Base-by-base conservation (phyloP, 192 early-diverging fungal species). In the Anaeromyces robustus region DNA sequence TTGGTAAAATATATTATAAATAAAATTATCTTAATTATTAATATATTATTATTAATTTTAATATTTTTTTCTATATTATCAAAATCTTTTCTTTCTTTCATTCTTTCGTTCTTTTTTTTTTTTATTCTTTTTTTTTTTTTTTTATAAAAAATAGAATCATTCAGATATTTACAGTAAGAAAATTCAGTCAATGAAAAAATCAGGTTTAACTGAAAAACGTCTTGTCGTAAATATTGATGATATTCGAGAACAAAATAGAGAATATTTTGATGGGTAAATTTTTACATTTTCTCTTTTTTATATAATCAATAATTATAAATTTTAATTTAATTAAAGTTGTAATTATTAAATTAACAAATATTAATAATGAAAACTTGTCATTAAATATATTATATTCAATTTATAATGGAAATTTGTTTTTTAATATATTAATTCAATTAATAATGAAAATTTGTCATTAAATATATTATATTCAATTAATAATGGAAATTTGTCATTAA, bases 181-280 rank as follows among this genome's bases (percentile, higher is more conserved):
- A n/a, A 68, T 68, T 68, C 26, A 68, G 5, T 11, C 2, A n/a
- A 26, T 68, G 19, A 68, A 68, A 68, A 68, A 68, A n/a, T 26
- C 52, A 7, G 26, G 12, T 14, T 14, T 4, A 68, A 68, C 11
- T 7, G 79, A 88, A 80, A 80, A 89, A 13, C 90, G 97, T 22
- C 85, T 98, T 30, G 88, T 99, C 26, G 90, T 98, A 80, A 96
- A 93, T 79, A 85, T 99, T 77, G 96, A 99, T 87, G 89, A 95
- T 83, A 80, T 99, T 18, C 93, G 96, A 80, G 84, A 89, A 78
- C 93, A 94, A 84, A 90, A 92, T 83, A 79, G 86, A 1, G 91
- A 92, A 29, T 92, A 94, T 79, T 90, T 94, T 4, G 86, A 89
- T 82, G 90, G 93, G 95, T 95, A 85, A 41, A 83, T 79, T n/a